phyloP scores from a whole-genome alignment of 1,284 basidiomycete genomes.

The Boletus mariae region DNA sequence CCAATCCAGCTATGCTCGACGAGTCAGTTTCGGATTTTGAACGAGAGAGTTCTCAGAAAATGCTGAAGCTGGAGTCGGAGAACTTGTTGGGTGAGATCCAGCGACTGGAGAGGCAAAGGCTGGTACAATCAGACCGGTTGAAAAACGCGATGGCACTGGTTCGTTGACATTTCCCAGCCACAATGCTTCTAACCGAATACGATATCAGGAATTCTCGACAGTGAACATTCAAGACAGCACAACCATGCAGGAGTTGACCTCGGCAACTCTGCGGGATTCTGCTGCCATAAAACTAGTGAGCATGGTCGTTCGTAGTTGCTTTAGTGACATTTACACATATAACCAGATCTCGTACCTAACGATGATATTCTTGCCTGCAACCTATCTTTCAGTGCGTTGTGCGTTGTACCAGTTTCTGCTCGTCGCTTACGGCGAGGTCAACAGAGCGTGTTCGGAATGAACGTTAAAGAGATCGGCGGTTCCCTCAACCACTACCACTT shows the following conservation, averaged over 20 bases:
- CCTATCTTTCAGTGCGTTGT: conserved; percentile 37
- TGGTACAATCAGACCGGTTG: conserved; percentile 44
- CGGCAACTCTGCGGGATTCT: conserved; percentile 46
- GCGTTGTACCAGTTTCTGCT: neutral
- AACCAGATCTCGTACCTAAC: conserved; percentile 31
- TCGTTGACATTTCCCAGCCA: conserved; percentile 1
- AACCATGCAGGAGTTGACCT: conserved; percentile 42
- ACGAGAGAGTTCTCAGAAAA: neutral
- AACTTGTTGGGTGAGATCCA: conserved; percentile 44
- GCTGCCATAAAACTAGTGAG: conserved; percentile 46
- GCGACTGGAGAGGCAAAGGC: conserved; percentile 40
- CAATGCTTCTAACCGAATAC: neutral
- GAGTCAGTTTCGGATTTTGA: conserved; percentile 14
- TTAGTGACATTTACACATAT: neutral
- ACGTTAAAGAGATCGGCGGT: conserved; percentile 39
- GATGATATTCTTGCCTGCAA: conserved; percentile 33
- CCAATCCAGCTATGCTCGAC: conserved; percentile 41
- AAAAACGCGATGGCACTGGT: conserved; percentile 52
- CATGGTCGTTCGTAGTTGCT: neutral
- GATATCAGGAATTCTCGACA: neutral
- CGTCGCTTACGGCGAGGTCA: neutral
- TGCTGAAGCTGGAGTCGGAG: conserved; percentile 41
- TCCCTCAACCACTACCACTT: conserved; percentile 30
- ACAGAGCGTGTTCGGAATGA: conserved; percentile 38
- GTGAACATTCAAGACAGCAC: neutral